Base-by-base conservation (phyloP, 1,139 yeast species). In the Scheffersomyces insectosa region DNA sequence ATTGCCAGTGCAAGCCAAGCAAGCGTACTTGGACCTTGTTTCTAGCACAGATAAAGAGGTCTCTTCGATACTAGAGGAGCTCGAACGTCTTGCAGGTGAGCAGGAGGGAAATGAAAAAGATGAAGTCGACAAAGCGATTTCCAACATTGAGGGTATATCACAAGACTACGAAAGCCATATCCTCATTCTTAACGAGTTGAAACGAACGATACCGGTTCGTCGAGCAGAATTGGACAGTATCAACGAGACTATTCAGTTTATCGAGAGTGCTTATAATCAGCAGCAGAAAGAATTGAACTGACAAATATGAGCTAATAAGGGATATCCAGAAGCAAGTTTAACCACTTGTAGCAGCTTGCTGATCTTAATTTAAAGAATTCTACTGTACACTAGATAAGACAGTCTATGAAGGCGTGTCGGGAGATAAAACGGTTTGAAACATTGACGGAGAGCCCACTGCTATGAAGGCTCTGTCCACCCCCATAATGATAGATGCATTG, bases 1-100 rank as follows among this genome's bases (percentile, higher is more conserved):
- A n/a, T 65, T 77, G n/a, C 89, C 88, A 0, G 49, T 49, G 10
- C 55, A 55, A 43, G 68, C 72, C 6, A 52, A 52, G 11, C 51
- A 51, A 10, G 57, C 55, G 27, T 73, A 71, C 47, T 55, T 59
- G 12, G 51, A 56, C 27, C 51, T 73, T 33, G 66, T 70, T 2
- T 43, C 44, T 9, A 47, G 49, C 6, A 62, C 72, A 0, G 78
- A 74, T 47, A 45, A 46, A 4, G 67, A 66, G 41, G 72, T 73
- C 2, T 59, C 74, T 1, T 44, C 44, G 32, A 45, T 61, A 20
- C 48, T 69, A 41, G 54, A 52, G 8, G 58, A 55, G 1, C 39
- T 60, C 36, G 60, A 61, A n/a, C 15, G 20, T 10, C 10, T 20
- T 14, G 34, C 34, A 11, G 40, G 42, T 7, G 43, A 44, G 15